Conservation (phyloP, 2,329 filamentous ascomycete species). For the Penicillium sp. region DNA sequence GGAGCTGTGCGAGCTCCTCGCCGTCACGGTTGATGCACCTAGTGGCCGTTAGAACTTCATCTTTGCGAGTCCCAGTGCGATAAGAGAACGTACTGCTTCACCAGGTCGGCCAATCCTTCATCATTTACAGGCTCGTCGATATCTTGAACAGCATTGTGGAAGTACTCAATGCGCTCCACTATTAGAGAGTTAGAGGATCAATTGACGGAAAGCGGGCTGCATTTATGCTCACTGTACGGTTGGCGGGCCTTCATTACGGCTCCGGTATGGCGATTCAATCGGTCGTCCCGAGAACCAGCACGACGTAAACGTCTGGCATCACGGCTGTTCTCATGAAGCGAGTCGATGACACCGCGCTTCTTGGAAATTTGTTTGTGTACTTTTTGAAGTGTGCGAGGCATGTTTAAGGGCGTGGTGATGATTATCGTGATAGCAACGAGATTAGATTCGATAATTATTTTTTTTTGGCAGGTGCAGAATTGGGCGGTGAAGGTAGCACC, state of each 20-base stretch:
- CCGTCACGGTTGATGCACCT: conserved; percentile 41
- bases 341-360: conserved; percentile 73
- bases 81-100: conserved; percentile 56
- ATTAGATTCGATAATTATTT: conserved; percentile 22
- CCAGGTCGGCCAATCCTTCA: conserved; percentile 48
- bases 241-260: conserved; percentile 72
- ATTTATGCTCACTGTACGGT: conserved; percentile 61
- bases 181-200: neutral
- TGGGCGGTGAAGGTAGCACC: conserved; percentile 26
- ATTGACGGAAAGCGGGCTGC: neutral
- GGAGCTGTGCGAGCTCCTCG: conserved; percentile 38
- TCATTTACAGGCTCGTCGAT: conserved; percentile 35
- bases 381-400: conserved; percentile 74
- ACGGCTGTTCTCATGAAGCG: conserved; percentile 83
- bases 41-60: neutral
- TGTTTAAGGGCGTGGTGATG: conserved; percentile 38
- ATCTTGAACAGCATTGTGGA: conserved; percentile 62
- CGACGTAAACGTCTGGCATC: conserved; percentile 79
- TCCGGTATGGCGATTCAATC: conserved; percentile 70
- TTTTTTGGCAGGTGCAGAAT: conserved; percentile 32
- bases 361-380: conserved; percentile 87
- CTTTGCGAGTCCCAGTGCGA: neutral
- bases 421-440: neutral
- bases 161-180: conserved; percentile 70
- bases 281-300: conserved; percentile 78